Percentiles rank a stretch among this genome's conserved stretches.
Conservation (phyloP, 805 yeast genomes). For the Jamesozyma hellenica region DNA sequence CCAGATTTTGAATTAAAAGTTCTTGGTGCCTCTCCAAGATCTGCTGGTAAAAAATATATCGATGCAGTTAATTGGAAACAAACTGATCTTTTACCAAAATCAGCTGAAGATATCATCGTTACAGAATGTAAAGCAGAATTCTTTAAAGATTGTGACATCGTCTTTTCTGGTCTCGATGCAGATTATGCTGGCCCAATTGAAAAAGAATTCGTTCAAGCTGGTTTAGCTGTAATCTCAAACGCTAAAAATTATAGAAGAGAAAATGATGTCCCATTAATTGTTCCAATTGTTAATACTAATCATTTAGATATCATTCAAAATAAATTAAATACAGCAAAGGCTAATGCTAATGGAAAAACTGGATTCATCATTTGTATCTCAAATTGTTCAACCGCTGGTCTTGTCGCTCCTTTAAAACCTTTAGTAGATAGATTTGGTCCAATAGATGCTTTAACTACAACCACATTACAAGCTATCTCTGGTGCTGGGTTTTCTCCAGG, state of each 20-base stretch:
- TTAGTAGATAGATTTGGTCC: constrained; percentile 86
- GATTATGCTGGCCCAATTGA: constrained; percentile 92
- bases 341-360: constrained; percentile 45
- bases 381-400: constrained; percentile 96
- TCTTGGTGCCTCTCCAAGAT: constrained; percentile 86
- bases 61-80: constrained; percentile 95
- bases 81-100: constrained; percentile 66
- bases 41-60: constrained; percentile 80
- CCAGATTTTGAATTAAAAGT: constrained; percentile 81
- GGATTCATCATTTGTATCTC: constrained; percentile 93
- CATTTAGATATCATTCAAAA: constrained; percentile 68
- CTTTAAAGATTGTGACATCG: constrained; percentile 85
- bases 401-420: constrained; percentile 95
- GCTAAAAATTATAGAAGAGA: constrained; percentile 94
- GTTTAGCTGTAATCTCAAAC: constrained; percentile 79
- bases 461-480: constrained; percentile 93
- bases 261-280: constrained; percentile 80
- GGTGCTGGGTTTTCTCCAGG: constrained; percentile 99
- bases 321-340: constrained; percentile 44
- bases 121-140: constrained; percentile 66
- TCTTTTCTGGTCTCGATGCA: constrained; percentile 89
- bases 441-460: constrained; percentile 71
- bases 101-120: constrained; percentile 54
- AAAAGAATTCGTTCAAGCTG: constrained; percentile 69
- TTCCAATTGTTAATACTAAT: constrained; percentile 89